Percentiles rank a stretch among this genome's conserved stretches.
Conservation (phyloP, 169 alveolate species). For the Eimeria praecox region DNA sequence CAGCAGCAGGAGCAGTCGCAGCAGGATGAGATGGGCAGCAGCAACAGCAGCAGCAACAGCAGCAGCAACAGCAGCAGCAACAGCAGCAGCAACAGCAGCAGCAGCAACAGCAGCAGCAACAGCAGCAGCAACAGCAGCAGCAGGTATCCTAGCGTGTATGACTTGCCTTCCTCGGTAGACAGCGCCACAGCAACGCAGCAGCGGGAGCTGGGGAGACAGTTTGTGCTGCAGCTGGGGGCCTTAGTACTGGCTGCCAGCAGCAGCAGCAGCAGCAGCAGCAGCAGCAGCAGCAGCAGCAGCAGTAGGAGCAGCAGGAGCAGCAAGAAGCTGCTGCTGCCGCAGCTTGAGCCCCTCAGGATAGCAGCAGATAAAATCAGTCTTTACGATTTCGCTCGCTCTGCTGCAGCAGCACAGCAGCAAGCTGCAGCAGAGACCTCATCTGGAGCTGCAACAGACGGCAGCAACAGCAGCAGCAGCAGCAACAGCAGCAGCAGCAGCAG, state of each 20-base stretch:
- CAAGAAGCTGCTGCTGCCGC: slow-evolving; percentile 60
- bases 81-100: not conserved
- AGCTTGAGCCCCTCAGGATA: slow-evolving; percentile 20
- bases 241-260: not conserved
- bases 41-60: slow-evolving; percentile 9
- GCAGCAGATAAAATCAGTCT: not conserved
- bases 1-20: slow-evolving; percentile 30
- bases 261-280: slow-evolving; percentile 42
- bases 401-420: not conserved
- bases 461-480: slow-evolving; percentile 12
- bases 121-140: slow-evolving; percentile 34
- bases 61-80: not conserved
- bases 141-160: not conserved
- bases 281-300: slow-evolving; percentile 25
- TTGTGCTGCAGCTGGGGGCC: slow-evolving; percentile 40
- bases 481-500: too few species aligned
- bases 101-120: not conserved
- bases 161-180: slow-evolving; percentile 4
- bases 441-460: not conserved
- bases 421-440: not conserved
- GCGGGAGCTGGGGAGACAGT: slow-evolving; percentile 15
- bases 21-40: not conserved
- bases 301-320: slow-evolving; percentile 27
- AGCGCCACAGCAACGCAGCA: slow-evolving; percentile 54
- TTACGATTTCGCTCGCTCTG: slow-evolving; percentile 3